Evolutionary conservation across 106 monocot species (phyloP), one percentile per base, ranked within the genome.

Genomic region (Dioscorea alata): DNA sequence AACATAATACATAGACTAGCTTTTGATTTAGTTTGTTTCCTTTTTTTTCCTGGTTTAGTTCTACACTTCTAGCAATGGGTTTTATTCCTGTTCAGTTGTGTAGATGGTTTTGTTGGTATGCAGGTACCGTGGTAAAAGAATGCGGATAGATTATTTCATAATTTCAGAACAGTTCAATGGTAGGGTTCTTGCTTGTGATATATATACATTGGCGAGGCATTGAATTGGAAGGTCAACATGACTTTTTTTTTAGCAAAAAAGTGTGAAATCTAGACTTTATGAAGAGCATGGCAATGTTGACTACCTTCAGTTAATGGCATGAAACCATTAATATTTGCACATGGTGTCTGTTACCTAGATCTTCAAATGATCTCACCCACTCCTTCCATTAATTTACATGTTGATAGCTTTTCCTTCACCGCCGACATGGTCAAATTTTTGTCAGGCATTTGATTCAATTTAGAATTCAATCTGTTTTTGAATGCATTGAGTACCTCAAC

Each of bases 121-220:
- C 75, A 99, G 99, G 71, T 88, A 99, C 49, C 82, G 99, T 34
- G 93, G 99, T 16, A 93, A 90, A 70, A 87, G 85, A 84, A 99
- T 99, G 93, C 73, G 99, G 50, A 93, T 99, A 8, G 99, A 99
- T 75, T 99, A 99, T 76, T 99, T 92, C 75, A 49, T 93, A 35
- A 83, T 99, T 49, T 90, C 99, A 23, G 99, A 99, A 59, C 20
- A 82, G 50, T 57, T 99, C 2, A 93, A 87, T 69, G 83, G 85
- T 8, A 64, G 75, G 71, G 88, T 93, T 32, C 56, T 80, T 63
- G 59, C 85, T 25, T 99, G 93, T 70, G 76, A 90, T 49, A 83
- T n/a, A n/a, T n/a, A n/a, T 90, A 61, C 92, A 93, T 78, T 90
- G 93, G 6, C 83, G 72, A 28, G 99, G 99, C 33, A 90, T 99